Evolutionary conservation across 441 rosid genomes (phyloP).

Genomic region (Populus hybrid): DNA sequence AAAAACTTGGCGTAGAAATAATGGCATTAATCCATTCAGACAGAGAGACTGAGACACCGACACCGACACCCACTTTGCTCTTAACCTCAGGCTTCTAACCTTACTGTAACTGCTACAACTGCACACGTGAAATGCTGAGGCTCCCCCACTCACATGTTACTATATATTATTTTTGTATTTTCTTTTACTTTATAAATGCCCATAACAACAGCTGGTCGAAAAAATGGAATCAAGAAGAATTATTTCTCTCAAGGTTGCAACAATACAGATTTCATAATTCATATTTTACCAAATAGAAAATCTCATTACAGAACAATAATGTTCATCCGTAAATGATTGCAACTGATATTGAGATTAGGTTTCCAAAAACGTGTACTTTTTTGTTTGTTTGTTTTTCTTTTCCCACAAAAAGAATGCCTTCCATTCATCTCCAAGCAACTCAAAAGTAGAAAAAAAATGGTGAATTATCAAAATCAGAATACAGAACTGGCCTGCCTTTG

Average conservation of each 20-base stretch:
- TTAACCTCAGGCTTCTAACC: constrained; percentile 1
- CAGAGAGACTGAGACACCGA: constrained; percentile 31
- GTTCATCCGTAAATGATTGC: neutral
- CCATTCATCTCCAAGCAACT: neutral
- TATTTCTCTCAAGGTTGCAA: neutral
- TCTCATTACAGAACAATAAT: neutral
- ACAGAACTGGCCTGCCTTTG: neutral
- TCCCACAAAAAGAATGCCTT: neutral
- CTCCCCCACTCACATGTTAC: neutral
- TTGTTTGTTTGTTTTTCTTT: too few species aligned
- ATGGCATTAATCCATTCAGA: constrained; percentile 3
- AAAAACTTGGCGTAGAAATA: constrained; percentile 38
- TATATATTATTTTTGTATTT: too few species aligned
- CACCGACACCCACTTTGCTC: constrained; percentile 42
- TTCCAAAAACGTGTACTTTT: neutral
- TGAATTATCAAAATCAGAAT: neutral
- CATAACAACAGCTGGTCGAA: too few species aligned
- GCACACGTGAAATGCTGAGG: neutral
- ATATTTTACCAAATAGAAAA: too few species aligned
- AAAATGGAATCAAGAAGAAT: too few species aligned
- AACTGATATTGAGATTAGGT: too few species aligned
- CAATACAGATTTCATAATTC: neutral
- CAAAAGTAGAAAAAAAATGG: neutral
- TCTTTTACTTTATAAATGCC: too few species aligned
- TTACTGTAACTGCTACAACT: constrained; percentile 3